Evolutionary conservation across 371 early-diverging fungal genomes (phyloP).

Genomic region (Chytridiales sp.): DNA sequence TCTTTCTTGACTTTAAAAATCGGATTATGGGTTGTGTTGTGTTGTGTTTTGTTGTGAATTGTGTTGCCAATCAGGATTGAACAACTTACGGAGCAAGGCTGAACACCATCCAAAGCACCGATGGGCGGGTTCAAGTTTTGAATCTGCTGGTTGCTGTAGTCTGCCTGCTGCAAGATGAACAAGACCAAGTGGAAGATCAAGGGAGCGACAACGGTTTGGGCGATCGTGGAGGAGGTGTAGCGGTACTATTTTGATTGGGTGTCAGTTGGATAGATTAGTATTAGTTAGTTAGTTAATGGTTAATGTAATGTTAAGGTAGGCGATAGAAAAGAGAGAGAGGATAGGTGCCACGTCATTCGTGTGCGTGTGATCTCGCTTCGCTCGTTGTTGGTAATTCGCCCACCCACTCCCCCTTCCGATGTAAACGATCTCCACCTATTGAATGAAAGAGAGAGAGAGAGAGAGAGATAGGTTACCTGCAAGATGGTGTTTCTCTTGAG

Average conservation of each 20-base stretch:
- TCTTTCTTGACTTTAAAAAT: too few relatives aligned
- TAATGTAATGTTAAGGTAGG: background rate
- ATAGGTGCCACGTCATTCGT: too few relatives aligned
- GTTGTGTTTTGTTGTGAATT: background rate
- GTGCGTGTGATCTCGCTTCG: too few relatives aligned
- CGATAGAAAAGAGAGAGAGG: too few relatives aligned
- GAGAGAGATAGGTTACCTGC: too few relatives aligned
- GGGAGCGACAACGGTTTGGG: slow-evolving; percentile 63
- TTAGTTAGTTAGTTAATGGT: background rate
- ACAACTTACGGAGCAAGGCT: slow-evolving; percentile 53
- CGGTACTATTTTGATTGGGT: slow-evolving; percentile 20
- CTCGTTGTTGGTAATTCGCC: background rate
- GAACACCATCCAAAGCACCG: slow-evolving; percentile 53
- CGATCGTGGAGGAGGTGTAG: slow-evolving; percentile 54
- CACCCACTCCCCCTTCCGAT: background rate
- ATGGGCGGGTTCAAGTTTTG: slow-evolving; percentile 52
- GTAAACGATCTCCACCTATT: too few relatives aligned
- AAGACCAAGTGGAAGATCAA: slow-evolving; percentile 64
- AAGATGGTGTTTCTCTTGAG: slow-evolving; percentile 61
- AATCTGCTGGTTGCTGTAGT: slow-evolving; percentile 48
- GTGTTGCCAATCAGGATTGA: background rate
- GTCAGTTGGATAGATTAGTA: background rate
- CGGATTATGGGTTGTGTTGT: too few relatives aligned
- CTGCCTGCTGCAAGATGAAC: slow-evolving; percentile 61
- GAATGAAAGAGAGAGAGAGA: too few relatives aligned